A percentile compares a stretch with the other conserved stretches of the same genome.
These are phyloP conservation scores for Metschnikowia rubicola DNA, from an alignment of 805 yeast species.

Conservation along the genomic window DNA sequence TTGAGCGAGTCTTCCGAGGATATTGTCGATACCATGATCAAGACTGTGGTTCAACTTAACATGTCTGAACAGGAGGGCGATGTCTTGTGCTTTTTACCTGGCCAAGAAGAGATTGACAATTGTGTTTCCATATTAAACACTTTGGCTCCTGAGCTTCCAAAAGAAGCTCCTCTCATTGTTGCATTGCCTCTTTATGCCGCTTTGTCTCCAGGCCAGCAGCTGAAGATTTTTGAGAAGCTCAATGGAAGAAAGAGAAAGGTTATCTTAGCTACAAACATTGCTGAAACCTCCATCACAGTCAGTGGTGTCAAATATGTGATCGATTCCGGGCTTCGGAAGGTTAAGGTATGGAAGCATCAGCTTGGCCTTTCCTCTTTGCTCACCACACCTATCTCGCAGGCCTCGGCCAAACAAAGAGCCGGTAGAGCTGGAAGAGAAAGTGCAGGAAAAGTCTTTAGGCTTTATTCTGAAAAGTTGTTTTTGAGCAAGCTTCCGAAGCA, in stretches of 20 bases:
- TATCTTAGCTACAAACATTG: constrained; percentile 90
- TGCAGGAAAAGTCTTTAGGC: constrained; percentile 78
- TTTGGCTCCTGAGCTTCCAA: constrained; percentile 63
- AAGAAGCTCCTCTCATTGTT: constrained; percentile 69
- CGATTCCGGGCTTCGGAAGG: constrained; percentile 90
- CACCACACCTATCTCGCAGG: constrained; percentile 89
- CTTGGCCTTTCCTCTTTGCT: constrained; percentile 88
- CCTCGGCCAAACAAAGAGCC: constrained; percentile 90
- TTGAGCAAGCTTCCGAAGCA: constrained; percentile 56
- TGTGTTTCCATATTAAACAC: constrained; percentile 60
- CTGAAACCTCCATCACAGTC: constrained; percentile 96
- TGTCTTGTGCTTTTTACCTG: constrained; percentile 87
- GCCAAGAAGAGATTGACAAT: constrained; percentile 96
- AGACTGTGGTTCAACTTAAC: constrained; percentile 75
- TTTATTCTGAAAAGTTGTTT: constrained; percentile 75
- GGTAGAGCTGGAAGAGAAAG: constrained; percentile 99
- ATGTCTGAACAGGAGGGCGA: constrained; percentile 82
- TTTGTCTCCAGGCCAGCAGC: constrained; percentile 79
- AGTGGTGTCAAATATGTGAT: constrained; percentile 91
- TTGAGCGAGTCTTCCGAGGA: constrained; percentile 68
- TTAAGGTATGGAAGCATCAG: constrained; percentile 92
- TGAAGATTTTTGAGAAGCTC: constrained; percentile 67
- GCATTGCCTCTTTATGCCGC: constrained; percentile 93
- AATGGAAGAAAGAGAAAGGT: constrained; percentile 74
- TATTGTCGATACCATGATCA: constrained; percentile 73